Percentiles rank a stretch among this genome's conserved stretches.
Evolutionary conservation across 768 basidiomycete species (phyloP).

Genomic region (Lenzites betulinus): DNA sequence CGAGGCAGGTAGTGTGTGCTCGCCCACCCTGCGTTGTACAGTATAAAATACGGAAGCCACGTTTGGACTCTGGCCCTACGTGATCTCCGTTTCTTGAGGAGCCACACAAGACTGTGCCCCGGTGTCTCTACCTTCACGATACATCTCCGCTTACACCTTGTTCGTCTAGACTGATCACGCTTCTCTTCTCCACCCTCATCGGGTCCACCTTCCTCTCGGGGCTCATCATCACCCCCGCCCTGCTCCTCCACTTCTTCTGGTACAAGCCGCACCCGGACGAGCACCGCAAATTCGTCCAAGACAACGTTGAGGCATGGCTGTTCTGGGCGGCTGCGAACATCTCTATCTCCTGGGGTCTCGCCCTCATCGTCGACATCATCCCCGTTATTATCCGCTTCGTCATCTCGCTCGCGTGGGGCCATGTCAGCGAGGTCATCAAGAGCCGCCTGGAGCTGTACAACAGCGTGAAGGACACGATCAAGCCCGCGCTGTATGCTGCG

Average conservation of each 20-base stretch:
- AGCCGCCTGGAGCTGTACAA: slow-evolving; percentile 67
- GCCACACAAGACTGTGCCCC: too few relatives aligned
- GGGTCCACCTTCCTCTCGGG: slow-evolving; percentile 69
- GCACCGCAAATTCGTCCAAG: slow-evolving; percentile 58
- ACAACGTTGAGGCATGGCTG: slow-evolving; percentile 75
- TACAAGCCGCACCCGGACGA: slow-evolving; percentile 59
- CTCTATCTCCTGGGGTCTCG: slow-evolving; percentile 78
- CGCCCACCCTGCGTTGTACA: too few relatives aligned
- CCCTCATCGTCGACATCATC: slow-evolving; percentile 67
- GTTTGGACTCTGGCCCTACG: too few relatives aligned
- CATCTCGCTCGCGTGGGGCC: slow-evolving; percentile 69
- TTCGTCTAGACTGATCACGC: slow-evolving; percentile 50
- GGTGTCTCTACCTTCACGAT: too few relatives aligned
- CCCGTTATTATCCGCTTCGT: slow-evolving; percentile 54
- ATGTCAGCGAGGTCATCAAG: slow-evolving; percentile 71
- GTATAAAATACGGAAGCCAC: too few relatives aligned
- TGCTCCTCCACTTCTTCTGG: slow-evolving; percentile 72
- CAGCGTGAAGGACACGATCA: slow-evolving; percentile 67
- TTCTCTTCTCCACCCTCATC: slow-evolving; percentile 72
- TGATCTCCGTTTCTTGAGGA: too few relatives aligned
- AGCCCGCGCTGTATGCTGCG: slow-evolving; percentile 73
- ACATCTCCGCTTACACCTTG: too few relatives aligned
- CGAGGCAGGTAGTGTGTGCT: too few relatives aligned
- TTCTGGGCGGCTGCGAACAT: slow-evolving; percentile 83
- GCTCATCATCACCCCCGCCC: slow-evolving; percentile 58